Base-by-base conservation (phyloP, 176 grass and related monocot species). In the Musa acuminata region DNA sequence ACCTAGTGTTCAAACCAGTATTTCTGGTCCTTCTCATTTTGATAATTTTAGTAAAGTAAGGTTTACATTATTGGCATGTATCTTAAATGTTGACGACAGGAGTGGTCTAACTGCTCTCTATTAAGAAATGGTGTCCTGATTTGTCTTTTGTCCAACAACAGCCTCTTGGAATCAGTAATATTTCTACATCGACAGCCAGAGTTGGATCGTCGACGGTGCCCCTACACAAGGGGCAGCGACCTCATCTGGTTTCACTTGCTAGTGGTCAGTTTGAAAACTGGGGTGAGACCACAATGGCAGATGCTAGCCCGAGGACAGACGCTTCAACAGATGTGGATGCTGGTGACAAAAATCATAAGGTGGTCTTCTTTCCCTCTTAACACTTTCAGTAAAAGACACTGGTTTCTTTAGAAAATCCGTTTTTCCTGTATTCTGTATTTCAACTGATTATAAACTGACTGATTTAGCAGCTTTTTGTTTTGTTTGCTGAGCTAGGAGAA, bases 291-390 rank as follows among this genome's bases (percentile, higher is more conserved):
- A 71, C 25, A 24, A 96, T 96, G 90, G 85, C 75, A 77, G 83
- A 87, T 55, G 63, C 81, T 3, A 96, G 89, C 58, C 87, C 85
- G 16, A 81, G 83, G 82, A 93, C 85, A 10, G 90, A 92, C 75
- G 86, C 87, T 49, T 97, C 90, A 19, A 90, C 87, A 69, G 87
- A 97, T 85, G 79, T 75, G 51, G 90, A 85, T 52, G 64, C 73
- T 49, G 90, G 87, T 51, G 76, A 85, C 64, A 87, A 81, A 75
- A 92, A 87, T 75, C 84, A 77, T 27, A 81, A 65, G 79, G 93
- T 90, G 87, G 63, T 57, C 53, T 23, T 25, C 8, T 54, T 85
- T 72, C 57, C 68, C 16, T 74, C 14, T n/a, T 65, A 43, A 43
- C 35, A 43, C 35, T 6, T 43, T 43, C 35, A 6, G 35, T 43